These are phyloP conservation scores for Paecilomyces sp. DNA, from an alignment of 2,329 filamentous ascomycete species.

Conservation along the genomic window DNA sequence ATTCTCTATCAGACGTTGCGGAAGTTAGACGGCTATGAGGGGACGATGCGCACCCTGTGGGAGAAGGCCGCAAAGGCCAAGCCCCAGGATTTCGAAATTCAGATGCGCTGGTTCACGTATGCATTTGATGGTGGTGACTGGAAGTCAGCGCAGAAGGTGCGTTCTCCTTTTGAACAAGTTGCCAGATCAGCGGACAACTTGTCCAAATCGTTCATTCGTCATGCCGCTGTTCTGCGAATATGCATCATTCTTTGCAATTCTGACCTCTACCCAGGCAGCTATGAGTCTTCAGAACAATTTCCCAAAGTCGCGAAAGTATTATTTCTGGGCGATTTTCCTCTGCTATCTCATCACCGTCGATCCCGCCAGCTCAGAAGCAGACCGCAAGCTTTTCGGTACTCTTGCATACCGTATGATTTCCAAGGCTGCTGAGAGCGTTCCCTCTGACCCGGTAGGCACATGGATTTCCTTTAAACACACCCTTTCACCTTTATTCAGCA, in stretches of 20 bases:
- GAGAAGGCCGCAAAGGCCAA: constrained; percentile 40
- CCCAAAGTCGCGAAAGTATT: constrained; percentile 40
- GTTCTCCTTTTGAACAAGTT: constrained; percentile 5
- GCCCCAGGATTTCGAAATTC: constrained; percentile 36
- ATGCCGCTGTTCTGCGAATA: not conserved
- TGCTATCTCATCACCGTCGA: constrained; percentile 35
- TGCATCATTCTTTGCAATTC: not conserved
- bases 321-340: constrained; percentile 44
- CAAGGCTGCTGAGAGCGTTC: constrained; percentile 39
- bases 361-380: constrained; percentile 28
- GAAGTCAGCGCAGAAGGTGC: constrained; percentile 44
- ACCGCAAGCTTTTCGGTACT: constrained; percentile 42
- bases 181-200: not conserved
- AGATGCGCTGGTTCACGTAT: constrained; percentile 38
- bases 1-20: constrained; percentile 35
- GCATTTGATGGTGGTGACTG: constrained; percentile 36
- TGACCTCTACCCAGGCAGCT: constrained; percentile 32
- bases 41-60: constrained; percentile 34
- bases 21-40: constrained; percentile 25
- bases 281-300: constrained; percentile 46
- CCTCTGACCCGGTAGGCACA: constrained; percentile 34
- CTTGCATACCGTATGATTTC: constrained; percentile 44
- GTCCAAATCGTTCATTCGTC: not conserved
- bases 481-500: not conserved
- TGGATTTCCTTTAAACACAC: not conserved